Evolutionary conservation across 331 rosid genomes (phyloP).

Genomic region (Pyracantha coccinea): DNA sequence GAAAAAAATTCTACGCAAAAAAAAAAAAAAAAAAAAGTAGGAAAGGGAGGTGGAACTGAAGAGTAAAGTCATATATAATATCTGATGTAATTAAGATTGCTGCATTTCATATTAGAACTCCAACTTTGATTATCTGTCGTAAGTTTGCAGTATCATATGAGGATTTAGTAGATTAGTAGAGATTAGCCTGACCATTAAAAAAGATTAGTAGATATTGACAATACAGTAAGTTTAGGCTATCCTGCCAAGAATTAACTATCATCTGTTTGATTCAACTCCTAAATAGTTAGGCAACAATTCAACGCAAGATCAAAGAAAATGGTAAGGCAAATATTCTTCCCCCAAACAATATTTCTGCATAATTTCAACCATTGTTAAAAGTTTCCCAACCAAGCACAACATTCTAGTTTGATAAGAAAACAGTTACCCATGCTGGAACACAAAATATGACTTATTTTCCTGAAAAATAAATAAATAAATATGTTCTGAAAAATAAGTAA

Average conservation of each 20-base stretch:
- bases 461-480: too few species aligned
- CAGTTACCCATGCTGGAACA: too few species aligned
- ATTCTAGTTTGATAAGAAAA: background rate
- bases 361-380: background rate
- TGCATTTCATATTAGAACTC: background rate
- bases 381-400: background rate
- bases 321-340: background rate
- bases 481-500: too few species aligned
- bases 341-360: too few species aligned
- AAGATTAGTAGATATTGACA: too few species aligned
- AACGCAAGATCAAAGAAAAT: background rate
- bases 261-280: background rate
- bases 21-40: constrained; percentile 16
- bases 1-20: background rate
- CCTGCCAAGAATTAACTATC: background rate
- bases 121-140: background rate
- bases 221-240: too few species aligned
- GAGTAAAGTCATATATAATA: constrained; percentile 13
- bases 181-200: too few species aligned
- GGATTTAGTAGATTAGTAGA: too few species aligned
- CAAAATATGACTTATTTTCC: too few species aligned
- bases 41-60: constrained; percentile 22
- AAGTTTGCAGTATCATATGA: background rate
- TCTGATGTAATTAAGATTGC: background rate
- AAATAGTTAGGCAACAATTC: background rate